Base-by-base conservation (phyloP, 202 grass and related monocot genomes). In the Schoenoplectus triqueter region DNA sequence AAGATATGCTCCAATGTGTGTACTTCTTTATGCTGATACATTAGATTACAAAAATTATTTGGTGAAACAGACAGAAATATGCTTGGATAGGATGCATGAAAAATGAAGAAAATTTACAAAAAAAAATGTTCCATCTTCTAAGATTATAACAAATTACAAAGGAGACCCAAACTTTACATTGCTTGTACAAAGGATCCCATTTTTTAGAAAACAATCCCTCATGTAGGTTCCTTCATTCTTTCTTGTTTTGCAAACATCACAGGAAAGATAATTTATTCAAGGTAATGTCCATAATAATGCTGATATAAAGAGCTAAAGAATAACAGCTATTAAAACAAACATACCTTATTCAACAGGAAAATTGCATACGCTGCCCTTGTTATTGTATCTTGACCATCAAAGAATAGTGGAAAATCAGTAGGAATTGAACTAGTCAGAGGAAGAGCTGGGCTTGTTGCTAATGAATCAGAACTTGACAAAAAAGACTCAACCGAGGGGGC, bases 291-390 rank as follows among this genome's bases (percentile, higher is more conserved):
- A 40, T 71, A 39, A 57, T 57, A 56, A n/a, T 77, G 21, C 51
- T 17, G 21, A 78, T 22, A 60, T 78, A 57, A 44, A 17, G 14
- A 61, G 47, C 40, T 73, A 22, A 64, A 74, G 47, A 68, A 90
- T 66, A 88, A 66, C 7, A 6, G 2, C 22, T 39, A 78, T 50
- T 0, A 47, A 20, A 86, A 59, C 17, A 86, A 84, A 80, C 50
- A 64, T 85, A 96, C 97, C 97, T 99, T 99, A 80, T 99, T 99
- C 81, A 99, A 85, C 66, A 99, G 87, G 84, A 99, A 99, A 85
- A 99, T 83, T 55, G 93, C 93, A 84, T 96, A 99, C 17, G 96
- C 31, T 78, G 96, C 94, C 87, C 87, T 99, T 64, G 91, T 99
- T 19, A 79, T 62, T 39, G 93, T 91, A 78, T 99, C 91, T 72